These are phyloP conservation scores for Citrullus amarus DNA, from an alignment of 306 rosid species.

Conservation along the genomic window DNA sequence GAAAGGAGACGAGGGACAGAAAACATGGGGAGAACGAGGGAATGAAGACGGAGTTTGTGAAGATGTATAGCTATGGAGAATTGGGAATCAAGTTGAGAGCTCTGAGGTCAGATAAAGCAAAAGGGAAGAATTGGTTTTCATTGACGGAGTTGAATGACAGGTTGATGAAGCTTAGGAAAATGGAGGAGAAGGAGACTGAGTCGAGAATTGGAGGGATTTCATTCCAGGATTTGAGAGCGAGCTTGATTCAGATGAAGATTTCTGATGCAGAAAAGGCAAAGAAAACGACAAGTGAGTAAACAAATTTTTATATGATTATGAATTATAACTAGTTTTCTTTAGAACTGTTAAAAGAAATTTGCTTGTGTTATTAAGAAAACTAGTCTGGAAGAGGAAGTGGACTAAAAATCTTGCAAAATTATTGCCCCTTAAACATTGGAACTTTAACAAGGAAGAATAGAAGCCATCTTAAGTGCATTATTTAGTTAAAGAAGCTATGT, in stretches of 20 bases:
- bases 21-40: not conserved
- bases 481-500: too few relatives aligned
- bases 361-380: not conserved
- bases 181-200: conserved; percentile 29
- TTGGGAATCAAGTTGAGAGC: conserved; percentile 51
- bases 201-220: not conserved
- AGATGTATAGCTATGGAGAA: conserved; percentile 17
- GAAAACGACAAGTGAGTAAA: conserved; percentile 7
- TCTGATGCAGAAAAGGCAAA: not conserved
- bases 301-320: not conserved
- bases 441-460: not conserved
- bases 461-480: not conserved
- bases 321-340: not conserved
- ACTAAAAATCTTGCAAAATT: not conserved
- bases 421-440: not conserved
- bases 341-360: not conserved
- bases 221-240: not conserved
- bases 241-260: not conserved
- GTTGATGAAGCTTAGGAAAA: conserved; percentile 42
- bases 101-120: conserved; percentile 43
- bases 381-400: not conserved
- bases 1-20: conserved; percentile 20
- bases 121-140: conserved; percentile 37
- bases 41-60: conserved; percentile 22
- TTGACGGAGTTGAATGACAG: conserved; percentile 55